Evolutionary conservation across 805 yeast species (phyloP), one percentile per base, ranked within the genome.

Genomic region (Kodamaea neixiangensis): DNA sequence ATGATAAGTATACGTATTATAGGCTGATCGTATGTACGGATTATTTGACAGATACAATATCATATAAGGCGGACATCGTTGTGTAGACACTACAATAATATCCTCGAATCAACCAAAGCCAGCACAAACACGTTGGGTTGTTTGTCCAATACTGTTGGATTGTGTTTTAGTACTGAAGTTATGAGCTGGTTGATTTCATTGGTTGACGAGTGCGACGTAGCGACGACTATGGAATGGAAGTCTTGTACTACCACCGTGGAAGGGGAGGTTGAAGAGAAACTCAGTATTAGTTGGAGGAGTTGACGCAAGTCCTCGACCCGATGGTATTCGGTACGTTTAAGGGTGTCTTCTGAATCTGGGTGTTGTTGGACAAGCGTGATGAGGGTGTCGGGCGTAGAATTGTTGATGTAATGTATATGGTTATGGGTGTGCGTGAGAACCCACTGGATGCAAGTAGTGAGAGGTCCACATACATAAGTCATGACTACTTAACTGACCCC

Each of bases 151-250:
- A 55, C 22, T 5, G 40, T 39, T 18, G 48, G 33, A 7, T 43
- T 50, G 10, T 31, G 25, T 37, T 45, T 40, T 37, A 49, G 15
- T n/a, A 53, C 15, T 5, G 31, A 25, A 38, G 47, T 46, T 19
- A 55, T 17, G 47, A 46, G 25, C 39, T 53, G 50, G 47, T 55
- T 55, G 18, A 49, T 11, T 31, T 48, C 55, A 37, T 49, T 49
- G 21, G 39, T 33, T 15, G 47, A 41, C 18, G 18, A n/a, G 18
- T 29, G 14, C 13, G 35, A 35, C 14, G 46, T 40, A 2, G 31
- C 31, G 15, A 7, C 35, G 11, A 55, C 51, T 19, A 53, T 17
- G 35, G 18, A n/a, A 15, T 31, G 39, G 29, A 55, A 46, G 35
- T 48, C 43, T 47, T 55, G 56, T 22, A 55, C 40, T 20, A 50